Percentiles rank a stretch among this genome's conserved stretches.
phyloP scores from a whole-genome alignment of 73 alveolate species.

The Paramecium biaurelia region DNA sequence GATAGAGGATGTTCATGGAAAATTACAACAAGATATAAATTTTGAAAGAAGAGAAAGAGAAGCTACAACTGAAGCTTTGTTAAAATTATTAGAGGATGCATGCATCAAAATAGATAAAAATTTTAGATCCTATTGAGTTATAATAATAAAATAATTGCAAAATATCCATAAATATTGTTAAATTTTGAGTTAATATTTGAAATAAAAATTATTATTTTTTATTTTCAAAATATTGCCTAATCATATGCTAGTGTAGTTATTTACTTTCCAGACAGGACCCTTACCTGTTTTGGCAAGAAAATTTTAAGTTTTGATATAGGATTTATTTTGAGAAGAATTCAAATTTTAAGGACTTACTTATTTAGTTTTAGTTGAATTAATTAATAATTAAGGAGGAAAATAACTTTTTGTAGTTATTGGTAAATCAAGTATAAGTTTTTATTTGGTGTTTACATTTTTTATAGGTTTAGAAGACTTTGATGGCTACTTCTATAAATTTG shows the following conservation, averaged over 20 bases:
- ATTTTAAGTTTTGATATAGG: neutral
- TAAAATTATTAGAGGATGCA: conserved; percentile 34
- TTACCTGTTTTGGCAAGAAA: neutral
- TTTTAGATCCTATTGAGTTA: conserved; percentile 6
- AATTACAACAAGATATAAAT: neutral
- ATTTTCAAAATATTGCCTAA: neutral
- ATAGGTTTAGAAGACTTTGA: neutral
- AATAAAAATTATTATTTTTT: neutral
- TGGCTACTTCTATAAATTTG: neutral
- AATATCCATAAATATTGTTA: neutral
- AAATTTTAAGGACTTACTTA: neutral
- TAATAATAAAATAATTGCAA: neutral
- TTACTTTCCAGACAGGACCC: neutral
- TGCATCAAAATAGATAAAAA: conserved; percentile 53
- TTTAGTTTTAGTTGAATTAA: neutral
- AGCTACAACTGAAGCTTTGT: conserved; percentile 47
- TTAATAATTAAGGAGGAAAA: neutral
- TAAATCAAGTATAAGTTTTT: neutral
- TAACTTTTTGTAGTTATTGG: neutral
- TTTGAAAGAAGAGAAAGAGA: conserved; percentile 47
- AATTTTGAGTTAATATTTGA: neutral
- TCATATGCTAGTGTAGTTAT: neutral
- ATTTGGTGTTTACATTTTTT: neutral
- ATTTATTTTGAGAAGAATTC: conserved; percentile 11
- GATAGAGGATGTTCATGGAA: conserved; percentile 46